These are phyloP conservation scores for Fraxinus nigra DNA, from an alignment of 305 asterid species.

Conservation along the genomic window DNA sequence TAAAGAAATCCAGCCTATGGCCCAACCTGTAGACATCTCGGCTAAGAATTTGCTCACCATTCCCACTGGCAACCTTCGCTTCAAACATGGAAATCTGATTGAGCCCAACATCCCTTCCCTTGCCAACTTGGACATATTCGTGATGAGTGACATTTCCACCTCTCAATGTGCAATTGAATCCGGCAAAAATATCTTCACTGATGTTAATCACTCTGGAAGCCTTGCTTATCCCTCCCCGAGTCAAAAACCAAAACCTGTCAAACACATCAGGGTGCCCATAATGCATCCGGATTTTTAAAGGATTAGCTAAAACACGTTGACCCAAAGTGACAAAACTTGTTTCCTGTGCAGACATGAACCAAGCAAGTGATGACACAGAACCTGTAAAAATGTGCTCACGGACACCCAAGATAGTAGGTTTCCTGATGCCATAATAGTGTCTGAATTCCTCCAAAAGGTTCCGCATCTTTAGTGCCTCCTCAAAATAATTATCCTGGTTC, in stretches of 20 bases:
- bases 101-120: conserved; percentile 69
- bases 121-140: conserved; percentile 68
- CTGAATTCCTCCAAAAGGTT: conserved; percentile 60
- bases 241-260: conserved; percentile 64
- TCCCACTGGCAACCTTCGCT: conserved; percentile 69
- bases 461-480: conserved; percentile 69
- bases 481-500: conserved; percentile 70
- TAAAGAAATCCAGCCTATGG: conserved; percentile 60
- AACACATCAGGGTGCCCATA: conserved; percentile 71
- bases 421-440: conserved; percentile 50
- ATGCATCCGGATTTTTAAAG: conserved; percentile 65
- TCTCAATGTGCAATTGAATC: conserved; percentile 65
- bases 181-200: conserved; percentile 70
- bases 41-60: conserved; percentile 63
- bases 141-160: conserved; percentile 68
- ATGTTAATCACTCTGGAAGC: conserved; percentile 64
- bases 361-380: conserved; percentile 65
- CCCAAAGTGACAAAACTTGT: conserved; percentile 68
- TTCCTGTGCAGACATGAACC: conserved; percentile 77
- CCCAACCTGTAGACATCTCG: conserved; percentile 64
- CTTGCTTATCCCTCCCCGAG: conserved; percentile 72
- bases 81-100: conserved; percentile 67
- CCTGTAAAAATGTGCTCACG: conserved; percentile 69
- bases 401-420: conserved; percentile 64
- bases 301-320: conserved; percentile 66